These are phyloP conservation scores for Haematococcus sp. DNA, from an alignment of 139 green algal species.

Conservation along the genomic window DNA sequence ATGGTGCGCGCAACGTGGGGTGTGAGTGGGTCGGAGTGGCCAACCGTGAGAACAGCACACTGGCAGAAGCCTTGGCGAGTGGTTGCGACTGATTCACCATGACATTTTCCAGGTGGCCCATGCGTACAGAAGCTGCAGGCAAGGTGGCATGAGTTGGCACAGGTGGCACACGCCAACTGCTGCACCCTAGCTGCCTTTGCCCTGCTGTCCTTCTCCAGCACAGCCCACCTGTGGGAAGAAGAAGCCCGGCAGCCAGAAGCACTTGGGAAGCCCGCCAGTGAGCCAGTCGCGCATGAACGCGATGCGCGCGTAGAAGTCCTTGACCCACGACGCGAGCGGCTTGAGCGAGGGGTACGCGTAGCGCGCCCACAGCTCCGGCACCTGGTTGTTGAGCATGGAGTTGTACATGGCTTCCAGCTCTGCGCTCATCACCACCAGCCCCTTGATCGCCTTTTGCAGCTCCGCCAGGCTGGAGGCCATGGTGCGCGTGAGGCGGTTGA, in stretches of 20 bases:
- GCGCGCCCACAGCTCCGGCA: conserved; percentile 70
- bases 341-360: conserved; percentile 81
- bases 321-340: conserved; percentile 74
- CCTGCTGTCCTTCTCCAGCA: no score
- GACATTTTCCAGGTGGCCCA: no score
- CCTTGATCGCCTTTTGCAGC: conserved; percentile 79
- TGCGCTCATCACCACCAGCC: conserved; percentile 80
- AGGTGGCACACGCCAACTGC: no score
- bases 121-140: no score
- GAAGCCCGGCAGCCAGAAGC: conserved; percentile 85
- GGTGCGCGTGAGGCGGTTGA: conserved; percentile 34
- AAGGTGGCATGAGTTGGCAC: no score
- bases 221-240: conserved; percentile 78
- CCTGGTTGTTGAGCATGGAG: conserved; percentile 72
- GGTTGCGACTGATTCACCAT: no score
- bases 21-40: not conserved
- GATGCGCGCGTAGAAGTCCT: conserved; percentile 73
- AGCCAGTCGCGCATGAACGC: conserved; percentile 82
- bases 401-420: conserved; percentile 80
- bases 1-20: conserved; percentile 50
- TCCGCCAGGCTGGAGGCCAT: conserved; percentile 57
- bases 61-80: not conserved
- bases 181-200: no score
- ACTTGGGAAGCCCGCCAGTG: conserved; percentile 52
- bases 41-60: not conserved